These are phyloP conservation scores for Phytophthora sp. DNA, from an alignment of 352 stramenopile species.

Conservation along the genomic window DNA sequence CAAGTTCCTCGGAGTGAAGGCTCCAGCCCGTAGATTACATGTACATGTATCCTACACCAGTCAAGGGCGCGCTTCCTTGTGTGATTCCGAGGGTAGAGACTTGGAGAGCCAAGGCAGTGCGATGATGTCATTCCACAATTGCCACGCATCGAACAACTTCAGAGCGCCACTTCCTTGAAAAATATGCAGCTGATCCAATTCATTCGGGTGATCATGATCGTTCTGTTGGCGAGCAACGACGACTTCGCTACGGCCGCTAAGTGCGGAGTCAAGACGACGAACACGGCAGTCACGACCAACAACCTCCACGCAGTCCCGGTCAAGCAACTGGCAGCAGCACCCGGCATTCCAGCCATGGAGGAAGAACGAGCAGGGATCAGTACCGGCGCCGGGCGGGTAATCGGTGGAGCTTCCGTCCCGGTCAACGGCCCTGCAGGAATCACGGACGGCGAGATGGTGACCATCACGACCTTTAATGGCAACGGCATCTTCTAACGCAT, in stretches of 20 bases:
- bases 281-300: neutral
- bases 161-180: too few species aligned
- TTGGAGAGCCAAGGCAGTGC: too few species aligned
- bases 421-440: neutral
- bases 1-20: too few species aligned
- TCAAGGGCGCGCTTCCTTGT: too few species aligned
- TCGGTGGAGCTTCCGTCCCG: constrained; percentile 1
- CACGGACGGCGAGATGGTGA: neutral
- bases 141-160: too few species aligned
- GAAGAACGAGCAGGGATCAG: constrained; percentile 13
- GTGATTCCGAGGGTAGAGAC: too few species aligned
- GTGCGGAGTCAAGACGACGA: constrained; percentile 9
- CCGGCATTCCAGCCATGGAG: neutral
- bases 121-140: too few species aligned
- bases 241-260: constrained; percentile 6
- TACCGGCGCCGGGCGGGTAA: neutral
- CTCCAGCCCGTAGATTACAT: too few species aligned
- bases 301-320: constrained; percentile 1
- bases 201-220: constrained; percentile 7
- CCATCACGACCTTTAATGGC: constrained; percentile 11
- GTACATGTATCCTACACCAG: too few species aligned
- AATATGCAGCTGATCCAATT: too few species aligned
- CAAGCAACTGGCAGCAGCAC: neutral
- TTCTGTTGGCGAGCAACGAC: neutral
- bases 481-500: constrained; percentile 16